Conservation (phyloP, 352 stramenopile genomes). For the Pythium graminicola region DNA sequence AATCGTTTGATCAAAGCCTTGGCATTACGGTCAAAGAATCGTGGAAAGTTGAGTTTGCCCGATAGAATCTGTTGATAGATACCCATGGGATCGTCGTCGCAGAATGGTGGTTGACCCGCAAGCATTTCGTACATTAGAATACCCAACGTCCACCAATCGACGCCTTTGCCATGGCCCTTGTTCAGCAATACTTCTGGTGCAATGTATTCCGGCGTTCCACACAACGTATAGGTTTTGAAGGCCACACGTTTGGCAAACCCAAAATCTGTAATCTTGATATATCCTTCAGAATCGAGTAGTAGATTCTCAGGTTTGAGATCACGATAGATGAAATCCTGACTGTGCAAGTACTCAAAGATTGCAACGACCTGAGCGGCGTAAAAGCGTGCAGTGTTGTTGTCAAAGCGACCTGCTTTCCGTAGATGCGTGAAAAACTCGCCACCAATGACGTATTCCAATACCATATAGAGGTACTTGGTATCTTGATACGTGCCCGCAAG, state of each 20-base stretch:
- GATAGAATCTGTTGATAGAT: constrained; percentile 95
- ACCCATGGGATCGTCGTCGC: constrained; percentile 94
- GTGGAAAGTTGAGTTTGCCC: constrained; percentile 92
- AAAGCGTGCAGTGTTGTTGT: constrained; percentile 90
- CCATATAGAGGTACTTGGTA: constrained; percentile 95
- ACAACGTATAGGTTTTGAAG: constrained; percentile 93
- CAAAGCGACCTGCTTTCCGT: constrained; percentile 90
- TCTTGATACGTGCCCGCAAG: constrained; percentile 93
- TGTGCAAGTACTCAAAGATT: constrained; percentile 97
- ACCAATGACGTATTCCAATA: constrained; percentile 96
- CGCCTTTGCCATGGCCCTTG: constrained; percentile 86
- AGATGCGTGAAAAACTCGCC: constrained; percentile 98
- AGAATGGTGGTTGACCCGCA: constrained; percentile 93
- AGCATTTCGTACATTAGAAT: constrained; percentile 98
- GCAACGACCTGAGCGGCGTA: constrained; percentile 92
- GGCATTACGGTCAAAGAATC: constrained; percentile 93
- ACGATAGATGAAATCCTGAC: constrained; percentile 96
- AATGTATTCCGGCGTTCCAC: constrained; percentile 92
- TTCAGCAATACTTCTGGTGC: constrained; percentile 88
- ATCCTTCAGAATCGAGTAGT: constrained; percentile 91
- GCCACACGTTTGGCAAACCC: constrained; percentile 92
- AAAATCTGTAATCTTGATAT: constrained; percentile 96
- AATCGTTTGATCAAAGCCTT: constrained; percentile 97
- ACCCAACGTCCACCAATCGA: constrained; percentile 96
- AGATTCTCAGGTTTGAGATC: constrained; percentile 96